Percentiles rank a stretch among this genome's conserved stretches.
Conservation (phyloP, 176 grass and related monocot genomes). For the Typha latifolia region DNA sequence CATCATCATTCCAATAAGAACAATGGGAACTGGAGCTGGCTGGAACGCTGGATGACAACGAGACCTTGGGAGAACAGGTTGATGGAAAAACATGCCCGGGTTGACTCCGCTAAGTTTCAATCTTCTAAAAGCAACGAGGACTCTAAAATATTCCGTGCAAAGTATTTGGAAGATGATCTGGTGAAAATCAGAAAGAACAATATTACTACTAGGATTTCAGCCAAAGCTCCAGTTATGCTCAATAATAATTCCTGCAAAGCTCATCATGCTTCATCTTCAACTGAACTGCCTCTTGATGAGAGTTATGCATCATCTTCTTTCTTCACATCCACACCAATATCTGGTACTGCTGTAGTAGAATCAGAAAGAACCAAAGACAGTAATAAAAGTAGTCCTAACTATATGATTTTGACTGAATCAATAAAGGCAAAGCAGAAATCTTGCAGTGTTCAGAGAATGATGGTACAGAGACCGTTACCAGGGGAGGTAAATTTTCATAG, state of each 20-base stretch:
- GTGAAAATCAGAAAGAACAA: constrained; percentile 72
- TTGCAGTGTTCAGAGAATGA: constrained; percentile 17
- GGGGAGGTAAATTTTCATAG: constrained; percentile 26
- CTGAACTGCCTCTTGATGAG: constrained; percentile 66
- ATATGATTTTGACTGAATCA: constrained; percentile 91
- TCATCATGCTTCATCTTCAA: constrained; percentile 50
- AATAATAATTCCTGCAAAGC: constrained; percentile 38
- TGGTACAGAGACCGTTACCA: background rate
- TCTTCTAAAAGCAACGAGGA: constrained; percentile 35
- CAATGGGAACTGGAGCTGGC: constrained; percentile 82
- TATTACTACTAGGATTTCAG: constrained; percentile 53
- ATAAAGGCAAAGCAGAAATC: constrained; percentile 70
- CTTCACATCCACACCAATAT: constrained; percentile 59
- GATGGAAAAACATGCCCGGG: constrained; percentile 63
- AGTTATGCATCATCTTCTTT: constrained; percentile 73
- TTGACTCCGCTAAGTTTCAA: constrained; percentile 24
- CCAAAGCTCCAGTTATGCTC: constrained; percentile 30
- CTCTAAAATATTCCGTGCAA: constrained; percentile 10
- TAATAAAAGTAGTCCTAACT: constrained; percentile 44
- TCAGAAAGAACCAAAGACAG: constrained; percentile 40
- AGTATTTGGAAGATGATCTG: constrained; percentile 40
- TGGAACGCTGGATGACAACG: constrained; percentile 90
- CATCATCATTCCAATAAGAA: constrained; percentile 42
- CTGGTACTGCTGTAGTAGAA: constrained; percentile 34
- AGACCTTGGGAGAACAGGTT: constrained; percentile 80